Evolutionary conservation across 495 filamentous ascomycete species (phyloP), one percentile per base, ranked within the genome.

Genomic region (Aspergillus nanangensis): DNA sequence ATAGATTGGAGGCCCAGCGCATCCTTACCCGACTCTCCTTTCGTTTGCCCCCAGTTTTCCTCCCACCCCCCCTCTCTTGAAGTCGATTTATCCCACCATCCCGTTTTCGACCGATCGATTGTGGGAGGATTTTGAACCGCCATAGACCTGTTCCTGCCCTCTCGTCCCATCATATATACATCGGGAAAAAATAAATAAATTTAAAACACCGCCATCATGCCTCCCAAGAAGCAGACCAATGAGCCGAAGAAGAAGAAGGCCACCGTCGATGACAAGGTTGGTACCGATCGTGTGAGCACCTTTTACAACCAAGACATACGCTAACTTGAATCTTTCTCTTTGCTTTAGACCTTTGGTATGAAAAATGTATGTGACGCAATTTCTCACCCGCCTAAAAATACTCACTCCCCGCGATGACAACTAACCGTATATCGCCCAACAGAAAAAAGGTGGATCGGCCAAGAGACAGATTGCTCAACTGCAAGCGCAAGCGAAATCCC

Each of bases 361-460:
- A 98, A 98, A 76, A 98, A 98, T 63, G 81, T 84, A 70, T 58
- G 77, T 76, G 41, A 25, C 29, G 45, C 47, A 27, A 37, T 38
- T 23, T 40, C 27, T 31, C 29, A n/a, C n/a, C n/a, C n/a, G n/a
- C n/a, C n/a, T n/a, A n/a, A n/a, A n/a, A n/a, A n/a, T 29, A 11
- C 25, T 29, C 25, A 11, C 25, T 29, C n/a, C n/a, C n/a, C n/a
- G n/a, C n/a, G n/a, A n/a, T n/a, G n/a, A n/a, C n/a, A n/a, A n/a
- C n/a, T n/a, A n/a, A n/a, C n/a, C n/a, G n/a, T n/a, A n/a, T n/a
- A 17, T 44, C 34, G 10, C 15, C 14, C 27, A 43, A 65, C 59
- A 84, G 79, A 97, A 99, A 82, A 96, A 95, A 81, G 93, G 93
- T 51, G 82, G 79, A 40, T 83, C 78, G 37, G 90, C 88, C 47